Percentiles rank a stretch among this genome's conserved stretches.
phyloP scores from a whole-genome alignment of 2,329 filamentous ascomycete species.

The Penicillium hordei region DNA sequence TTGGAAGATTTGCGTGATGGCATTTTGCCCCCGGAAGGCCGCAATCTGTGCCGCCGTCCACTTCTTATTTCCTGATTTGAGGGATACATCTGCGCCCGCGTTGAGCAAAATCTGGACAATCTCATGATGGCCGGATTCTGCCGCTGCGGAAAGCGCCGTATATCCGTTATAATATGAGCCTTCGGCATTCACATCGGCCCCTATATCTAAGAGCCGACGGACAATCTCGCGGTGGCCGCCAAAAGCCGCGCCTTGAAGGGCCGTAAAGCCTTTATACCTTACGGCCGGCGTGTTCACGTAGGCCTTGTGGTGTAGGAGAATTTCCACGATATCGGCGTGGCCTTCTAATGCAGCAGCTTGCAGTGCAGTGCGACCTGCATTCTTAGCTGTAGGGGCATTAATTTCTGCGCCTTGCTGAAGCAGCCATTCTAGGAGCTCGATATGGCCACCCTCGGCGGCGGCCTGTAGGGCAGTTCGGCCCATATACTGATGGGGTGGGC shows the following conservation, averaged over 20 bases:
- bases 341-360: not conserved
- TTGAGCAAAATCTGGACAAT: not conserved
- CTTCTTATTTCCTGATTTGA: not conserved
- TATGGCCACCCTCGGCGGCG: not conserved
- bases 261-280: not conserved
- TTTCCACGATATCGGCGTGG: not conserved
- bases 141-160: not conserved
- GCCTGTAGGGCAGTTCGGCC: not conserved
- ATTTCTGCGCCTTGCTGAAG: not conserved
- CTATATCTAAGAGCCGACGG: not conserved
- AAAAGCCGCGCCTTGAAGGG: not conserved
- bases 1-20: not conserved
- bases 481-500: not conserved
- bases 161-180: not conserved
- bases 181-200: not conserved
- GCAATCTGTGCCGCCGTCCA: not conserved
- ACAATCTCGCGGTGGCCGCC: not conserved
- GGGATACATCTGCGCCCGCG: not conserved
- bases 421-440: not conserved
- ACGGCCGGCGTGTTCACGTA: not conserved
- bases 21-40: not conserved
- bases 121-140: not conserved
- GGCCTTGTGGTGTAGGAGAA: not conserved
- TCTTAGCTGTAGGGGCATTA: not conserved
- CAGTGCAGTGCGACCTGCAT: not conserved